Evolutionary conservation across 2,329 filamentous ascomycete species (phyloP), one percentile per base, ranked within the genome.

Genomic region (Neofusicoccum umdonicola): DNA sequence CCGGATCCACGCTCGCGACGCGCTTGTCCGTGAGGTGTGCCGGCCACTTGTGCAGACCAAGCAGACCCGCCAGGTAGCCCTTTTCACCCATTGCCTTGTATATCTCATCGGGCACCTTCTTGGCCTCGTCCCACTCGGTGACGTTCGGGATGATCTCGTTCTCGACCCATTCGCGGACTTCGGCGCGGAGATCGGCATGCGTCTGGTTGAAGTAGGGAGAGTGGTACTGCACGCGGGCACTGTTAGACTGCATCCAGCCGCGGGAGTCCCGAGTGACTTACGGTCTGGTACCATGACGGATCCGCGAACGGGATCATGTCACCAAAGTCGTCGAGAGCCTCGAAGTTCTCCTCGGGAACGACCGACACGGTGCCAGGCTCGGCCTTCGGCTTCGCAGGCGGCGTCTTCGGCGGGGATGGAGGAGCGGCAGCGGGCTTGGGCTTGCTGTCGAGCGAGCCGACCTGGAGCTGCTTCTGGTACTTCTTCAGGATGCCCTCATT

Each of bases 131-230:
- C 95, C 95, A 99, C 78, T 99, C 95, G 45, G 88, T 90, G 64
- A 98, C 92, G 71, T 94, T 85, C 22, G 95, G 94, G 82, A 97
- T 93, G 76, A 98, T 89, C 71, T 92, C 91, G 64, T 84, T 86
- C 67, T 96, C 91, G 64, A 99, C 87, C 93, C 93, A 99, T 82
- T 93, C 86, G 73, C 95, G 91, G 66, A 97, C 84, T 83, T 99
- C 95, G 69, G 88, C 89, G 66, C 95, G 92, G 57, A 99, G 89
- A 60, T 92, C 93, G 64, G 88, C 93, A 79, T 99, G 95, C 4
- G 92, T 88, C 79, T 97, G 90, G 81, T 97, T 97, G 85, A 90
- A 96, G 85, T 97, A 98, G 34, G 94, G 92, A 1, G 94, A 97
- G 82, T 96, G 91, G 80, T 97, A 96, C 91, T 96, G 69, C 42